phyloP scores from a whole-genome alignment of 495 filamentous ascomycete species.

The Aspergillus sparsus region DNA sequence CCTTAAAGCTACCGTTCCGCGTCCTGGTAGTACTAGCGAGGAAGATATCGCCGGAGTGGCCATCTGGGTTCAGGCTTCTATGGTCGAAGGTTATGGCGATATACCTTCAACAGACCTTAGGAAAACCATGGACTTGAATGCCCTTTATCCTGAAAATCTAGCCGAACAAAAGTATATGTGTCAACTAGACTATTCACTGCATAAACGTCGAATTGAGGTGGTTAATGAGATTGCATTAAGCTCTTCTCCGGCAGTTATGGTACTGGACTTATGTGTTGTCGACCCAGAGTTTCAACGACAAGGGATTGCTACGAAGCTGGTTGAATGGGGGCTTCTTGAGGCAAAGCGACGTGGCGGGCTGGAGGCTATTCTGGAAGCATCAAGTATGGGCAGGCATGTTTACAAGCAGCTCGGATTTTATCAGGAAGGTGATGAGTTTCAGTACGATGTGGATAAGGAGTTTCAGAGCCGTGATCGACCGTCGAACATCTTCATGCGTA shows the following conservation, averaged over 20 bases:
- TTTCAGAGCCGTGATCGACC: constrained; percentile 29
- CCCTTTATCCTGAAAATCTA: constrained; percentile 39
- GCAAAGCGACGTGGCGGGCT: constrained; percentile 38
- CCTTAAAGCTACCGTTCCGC: constrained; percentile 44
- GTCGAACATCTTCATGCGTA: constrained; percentile 42
- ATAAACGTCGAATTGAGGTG: constrained; percentile 31
- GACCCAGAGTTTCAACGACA: constrained; percentile 42
- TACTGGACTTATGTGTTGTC: constrained; percentile 42
- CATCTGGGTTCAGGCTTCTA: constrained; percentile 40
- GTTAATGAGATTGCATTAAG: constrained; percentile 30
- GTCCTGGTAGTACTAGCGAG: constrained; percentile 12
- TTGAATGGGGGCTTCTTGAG: constrained; percentile 45
- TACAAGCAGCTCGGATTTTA: constrained; percentile 42
- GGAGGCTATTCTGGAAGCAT: constrained; percentile 42
- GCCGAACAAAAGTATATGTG: constrained; percentile 38
- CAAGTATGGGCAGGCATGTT: constrained; percentile 44
- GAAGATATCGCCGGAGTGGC: constrained; percentile 40
- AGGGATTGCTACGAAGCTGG: constrained; percentile 39
- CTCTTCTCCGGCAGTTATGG: constrained; percentile 35
- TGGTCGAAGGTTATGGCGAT: constrained; percentile 40
- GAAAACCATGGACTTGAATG: constrained; percentile 26
- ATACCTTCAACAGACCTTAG: constrained; percentile 27
- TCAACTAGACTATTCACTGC: constrained; percentile 34
- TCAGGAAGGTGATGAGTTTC: constrained; percentile 31
- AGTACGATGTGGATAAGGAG: constrained; percentile 43